These are phyloP conservation scores for Plectosphaerella plurivora DNA, from an alignment of 2,329 filamentous ascomycete genomes.

Conservation along the genomic window DNA sequence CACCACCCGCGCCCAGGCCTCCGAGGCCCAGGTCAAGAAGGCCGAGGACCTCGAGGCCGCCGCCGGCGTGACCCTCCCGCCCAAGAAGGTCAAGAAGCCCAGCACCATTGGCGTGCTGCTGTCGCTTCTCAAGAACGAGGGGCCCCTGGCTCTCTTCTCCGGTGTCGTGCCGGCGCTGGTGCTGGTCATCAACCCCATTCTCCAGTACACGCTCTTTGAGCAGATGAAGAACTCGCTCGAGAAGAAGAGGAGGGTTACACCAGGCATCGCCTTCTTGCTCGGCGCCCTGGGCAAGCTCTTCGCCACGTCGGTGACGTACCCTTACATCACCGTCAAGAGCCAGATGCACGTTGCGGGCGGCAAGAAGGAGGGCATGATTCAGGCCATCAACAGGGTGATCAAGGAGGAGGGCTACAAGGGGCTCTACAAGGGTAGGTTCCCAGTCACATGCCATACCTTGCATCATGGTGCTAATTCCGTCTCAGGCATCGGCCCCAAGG, in stretches of 20 bases:
- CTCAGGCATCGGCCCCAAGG: slow-evolving; percentile 87
- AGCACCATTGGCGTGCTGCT: slow-evolving; percentile 79
- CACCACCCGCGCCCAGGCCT: slow-evolving; percentile 80
- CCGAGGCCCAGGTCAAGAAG: slow-evolving; percentile 38
- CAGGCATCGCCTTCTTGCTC: slow-evolving; percentile 82
- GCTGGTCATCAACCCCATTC: slow-evolving; percentile 94
- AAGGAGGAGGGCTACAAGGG: slow-evolving; percentile 87
- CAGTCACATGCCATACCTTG: not conserved
- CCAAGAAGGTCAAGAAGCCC: slow-evolving; percentile 46
- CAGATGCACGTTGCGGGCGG: slow-evolving; percentile 87
- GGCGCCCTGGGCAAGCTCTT: slow-evolving; percentile 93
- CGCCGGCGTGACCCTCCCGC: slow-evolving; percentile 25
- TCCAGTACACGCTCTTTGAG: slow-evolving; percentile 98
- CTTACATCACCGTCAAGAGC: slow-evolving; percentile 98
- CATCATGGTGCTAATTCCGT: slow-evolving; percentile 9
- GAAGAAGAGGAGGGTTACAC: slow-evolving; percentile 68
- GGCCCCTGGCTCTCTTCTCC: slow-evolving; percentile 78
- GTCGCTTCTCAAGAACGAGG: slow-evolving; percentile 77
- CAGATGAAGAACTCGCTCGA: slow-evolving; percentile 92
- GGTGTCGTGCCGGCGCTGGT: slow-evolving; percentile 91
- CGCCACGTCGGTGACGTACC: slow-evolving; percentile 91
- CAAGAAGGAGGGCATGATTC: slow-evolving; percentile 76
- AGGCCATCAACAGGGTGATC: slow-evolving; percentile 74
- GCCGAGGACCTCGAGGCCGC: slow-evolving; percentile 33
- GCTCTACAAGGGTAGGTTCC: slow-evolving; percentile 69